phyloP scores from a whole-genome alignment of 257 asterid genomes.

The Anisodus tanguticus region DNA sequence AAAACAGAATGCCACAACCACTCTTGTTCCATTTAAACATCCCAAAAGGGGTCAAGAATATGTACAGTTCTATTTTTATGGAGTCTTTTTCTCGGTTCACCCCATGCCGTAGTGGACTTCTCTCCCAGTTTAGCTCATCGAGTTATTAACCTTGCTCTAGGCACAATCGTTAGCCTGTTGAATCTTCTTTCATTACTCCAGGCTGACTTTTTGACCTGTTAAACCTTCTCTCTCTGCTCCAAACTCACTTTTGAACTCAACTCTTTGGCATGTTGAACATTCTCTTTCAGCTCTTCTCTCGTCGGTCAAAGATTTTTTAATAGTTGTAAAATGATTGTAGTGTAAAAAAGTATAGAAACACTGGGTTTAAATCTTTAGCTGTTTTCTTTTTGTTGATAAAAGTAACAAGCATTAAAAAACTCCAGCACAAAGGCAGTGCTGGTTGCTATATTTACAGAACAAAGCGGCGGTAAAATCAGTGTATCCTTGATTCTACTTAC shows the following conservation, averaged over 20 bases:
- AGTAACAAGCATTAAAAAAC: background rate
- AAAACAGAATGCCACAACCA: background rate
- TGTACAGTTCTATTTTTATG: too few relatives aligned
- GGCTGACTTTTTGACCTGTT: background rate
- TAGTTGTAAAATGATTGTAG: background rate
- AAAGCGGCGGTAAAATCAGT: background rate
- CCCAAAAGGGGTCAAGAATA: background rate
- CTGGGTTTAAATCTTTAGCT: background rate
- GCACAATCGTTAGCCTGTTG: background rate
- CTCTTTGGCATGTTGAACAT: background rate
- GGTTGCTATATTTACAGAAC: background rate
- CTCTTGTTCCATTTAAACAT: conserved; percentile 6
- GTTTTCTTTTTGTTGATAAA: background rate
- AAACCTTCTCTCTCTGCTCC: background rate
- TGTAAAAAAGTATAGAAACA: background rate
- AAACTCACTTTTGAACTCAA: background rate
- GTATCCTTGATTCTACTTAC: background rate
- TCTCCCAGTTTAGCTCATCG: background rate
- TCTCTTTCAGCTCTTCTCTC: background rate
- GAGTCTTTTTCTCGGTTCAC: background rate
- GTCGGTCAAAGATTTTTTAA: background rate
- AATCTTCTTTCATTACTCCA: background rate
- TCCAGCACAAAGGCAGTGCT: background rate
- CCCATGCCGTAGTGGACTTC: background rate
- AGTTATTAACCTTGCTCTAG: background rate